Conservation (phyloP, 257 asterid species). For the Ophiorrhiza pumila region DNA sequence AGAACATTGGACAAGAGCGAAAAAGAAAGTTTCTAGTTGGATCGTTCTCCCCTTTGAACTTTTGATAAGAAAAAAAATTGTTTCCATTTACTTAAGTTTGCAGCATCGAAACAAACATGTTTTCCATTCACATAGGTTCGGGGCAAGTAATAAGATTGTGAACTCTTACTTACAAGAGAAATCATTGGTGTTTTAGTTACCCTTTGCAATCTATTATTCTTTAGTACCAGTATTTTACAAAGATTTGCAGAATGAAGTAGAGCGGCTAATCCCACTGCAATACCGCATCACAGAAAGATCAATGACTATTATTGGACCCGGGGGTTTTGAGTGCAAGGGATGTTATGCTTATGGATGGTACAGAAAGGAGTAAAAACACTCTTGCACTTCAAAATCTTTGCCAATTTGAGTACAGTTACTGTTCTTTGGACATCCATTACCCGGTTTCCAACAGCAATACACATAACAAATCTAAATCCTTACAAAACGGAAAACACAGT, state of each 20-base stretch:
- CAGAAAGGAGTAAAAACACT: neutral
- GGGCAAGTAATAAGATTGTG: neutral
- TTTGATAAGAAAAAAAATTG: neutral
- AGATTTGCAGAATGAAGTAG: too few species aligned
- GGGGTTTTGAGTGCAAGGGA: neutral
- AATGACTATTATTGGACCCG: neutral
- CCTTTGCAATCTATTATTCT: neutral
- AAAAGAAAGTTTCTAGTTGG: too few species aligned
- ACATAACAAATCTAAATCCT: neutral
- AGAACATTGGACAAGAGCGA: too few species aligned
- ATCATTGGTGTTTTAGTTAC: neutral
- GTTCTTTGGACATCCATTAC: neutral
- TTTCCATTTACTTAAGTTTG: neutral
- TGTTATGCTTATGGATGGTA: neutral
- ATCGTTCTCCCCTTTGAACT: too few species aligned
- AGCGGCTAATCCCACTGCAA: too few species aligned
- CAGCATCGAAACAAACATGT: too few species aligned
- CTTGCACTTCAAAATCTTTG: neutral
- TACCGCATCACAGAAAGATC: neutral
- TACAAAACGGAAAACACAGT: neutral
- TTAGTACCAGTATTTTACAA: too few species aligned
- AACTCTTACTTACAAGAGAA: neutral
- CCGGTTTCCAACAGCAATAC: neutral
- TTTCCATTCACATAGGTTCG: neutral
- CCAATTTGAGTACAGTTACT: neutral